Evolutionary conservation across 169 alveolate genomes (phyloP), one percentile per base, ranked within the genome.

Genomic region (Besnoitia besnoiti): DNA sequence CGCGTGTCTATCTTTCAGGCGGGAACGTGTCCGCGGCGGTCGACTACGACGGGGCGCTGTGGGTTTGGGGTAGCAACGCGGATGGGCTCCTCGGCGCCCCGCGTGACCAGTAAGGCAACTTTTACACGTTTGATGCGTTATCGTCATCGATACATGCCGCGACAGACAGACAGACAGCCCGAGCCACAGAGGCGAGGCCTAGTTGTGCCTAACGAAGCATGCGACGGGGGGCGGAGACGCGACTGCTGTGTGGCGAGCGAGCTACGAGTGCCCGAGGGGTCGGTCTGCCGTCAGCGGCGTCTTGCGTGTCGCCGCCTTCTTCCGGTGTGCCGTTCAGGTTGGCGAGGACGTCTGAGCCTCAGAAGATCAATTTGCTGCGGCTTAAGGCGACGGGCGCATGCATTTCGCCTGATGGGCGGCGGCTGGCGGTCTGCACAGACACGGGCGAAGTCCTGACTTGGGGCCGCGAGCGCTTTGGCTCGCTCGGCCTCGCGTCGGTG

Each of bases 61-160:
- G 87, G 87, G 55, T 77, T 55, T 77, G 87, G 87, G 87, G 87
- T 27, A 77, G 87, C 59, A 77, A 77, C 87, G 87, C 33, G 19
- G 59, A 37, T 55, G 87, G 87, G 19, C 87, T 77, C 37, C 87
- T 77, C 59, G 14, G 40, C 3, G 59, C 2, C 16, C 87, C 87
- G 10, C 61, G 12, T 16, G 59, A 77, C 33, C 44, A 27, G 87
- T 77, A 77, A 37, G 87, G 24, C 14, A n/a, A n/a, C n/a, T n/a
- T n/a, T n/a, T n/a, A n/a, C n/a, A n/a, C n/a, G n/a, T n/a, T n/a
- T n/a, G n/a, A n/a, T n/a, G n/a, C n/a, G n/a, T n/a, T n/a, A n/a
- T n/a, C n/a, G n/a, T n/a, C n/a, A n/a, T n/a, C n/a, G n/a, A n/a
- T n/a, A n/a, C n/a, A n/a, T n/a, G n/a, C n/a, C n/a, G n/a, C n/a